A percentile compares a stretch with the other conserved stretches of the same genome.
Conservation (phyloP, 1,139 yeast genomes). For the Suhomyces bokatorum region DNA sequence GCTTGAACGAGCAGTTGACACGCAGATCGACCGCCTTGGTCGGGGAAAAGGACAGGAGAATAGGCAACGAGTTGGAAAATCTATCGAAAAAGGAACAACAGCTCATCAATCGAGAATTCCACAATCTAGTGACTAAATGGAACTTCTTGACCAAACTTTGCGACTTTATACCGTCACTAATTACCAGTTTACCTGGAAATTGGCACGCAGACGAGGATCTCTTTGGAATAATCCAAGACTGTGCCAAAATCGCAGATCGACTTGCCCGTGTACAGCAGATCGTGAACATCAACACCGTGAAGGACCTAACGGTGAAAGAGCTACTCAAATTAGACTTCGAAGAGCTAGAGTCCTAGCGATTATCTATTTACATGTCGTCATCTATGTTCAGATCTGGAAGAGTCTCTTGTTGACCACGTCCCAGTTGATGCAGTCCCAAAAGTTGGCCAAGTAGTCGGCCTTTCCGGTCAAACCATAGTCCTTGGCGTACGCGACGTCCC, state of each 20-base stretch:
- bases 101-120: constrained; percentile 10
- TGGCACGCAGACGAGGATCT: constrained; percentile 38
- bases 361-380: constrained; percentile 7
- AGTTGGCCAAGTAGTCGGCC: constrained; percentile 67
- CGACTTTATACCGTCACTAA: constrained; percentile 33
- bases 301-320: constrained; percentile 6
- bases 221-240: constrained; percentile 27
- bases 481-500: constrained; percentile 83
- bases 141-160: constrained; percentile 25
- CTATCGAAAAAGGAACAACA: constrained; percentile 3
- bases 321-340: constrained; percentile 12
- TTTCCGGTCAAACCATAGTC: constrained; percentile 86
- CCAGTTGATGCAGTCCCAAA: constrained; percentile 88
- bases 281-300: constrained; percentile 16
- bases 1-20: constrained; percentile 4
- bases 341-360: constrained; percentile 7
- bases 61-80: constrained; percentile 18
- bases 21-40: constrained; percentile 5
- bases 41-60: constrained; percentile 3
- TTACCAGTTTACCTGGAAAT: constrained; percentile 35
- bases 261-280: constrained; percentile 24
- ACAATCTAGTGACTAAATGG: constrained; percentile 27
- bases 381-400: constrained; percentile 35
- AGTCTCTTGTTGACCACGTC: constrained; percentile 69
- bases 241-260: constrained; percentile 26